Base-by-base conservation (phyloP, 2,329 filamentous ascomycete species). In the Epicoccum sorghinum region DNA sequence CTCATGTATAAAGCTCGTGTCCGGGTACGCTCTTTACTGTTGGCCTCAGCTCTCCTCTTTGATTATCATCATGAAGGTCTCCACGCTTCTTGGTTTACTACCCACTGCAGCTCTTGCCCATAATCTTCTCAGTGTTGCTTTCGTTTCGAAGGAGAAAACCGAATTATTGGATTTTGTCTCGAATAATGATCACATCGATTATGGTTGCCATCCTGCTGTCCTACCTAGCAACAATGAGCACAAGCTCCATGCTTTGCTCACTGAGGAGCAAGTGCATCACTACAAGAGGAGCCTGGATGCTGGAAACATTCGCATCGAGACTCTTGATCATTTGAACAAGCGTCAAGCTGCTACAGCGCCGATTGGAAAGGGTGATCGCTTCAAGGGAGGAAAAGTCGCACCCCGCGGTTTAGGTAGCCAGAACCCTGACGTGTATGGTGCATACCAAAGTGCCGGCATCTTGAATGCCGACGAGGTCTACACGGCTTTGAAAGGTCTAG, bases 391-490 rank as follows among this genome's bases (percentile, higher is more conserved):
- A 44, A 72, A 71, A n/a, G 52, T 75, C 9, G 73, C 74, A 27
- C 78, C 78, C 42, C 69, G 71, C 3, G 78, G 78, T 13, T 60
- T 80, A 2, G 78, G 78, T 12, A 74, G 76, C 4, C 68, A 73
- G 25, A 72, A 71, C 36, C 48, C 63, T 12, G 60, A 59, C 29
- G 68, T 71, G n/a, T 65, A 66, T 37, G 57, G 57, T 1, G 52
- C 57, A 18, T 47, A 61, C 7, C 71, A 71, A 14, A 71, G 78
- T 43, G 62, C 71, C 13, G 75, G 73, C 33, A 76, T 82, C 46
- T 68, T 83, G 57, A 82, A 77, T 37, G 70, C 76, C 13, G 59
- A 69, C 7, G 81, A 83, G 58, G 71, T 83, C 30, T 68, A 74
- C 36, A 77, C 77, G 2, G 80, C 75, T 3, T 67, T 82, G 36